Conservation (phyloP, 495 filamentous ascomycete genomes). For the Penicillium mononematosum region DNA sequence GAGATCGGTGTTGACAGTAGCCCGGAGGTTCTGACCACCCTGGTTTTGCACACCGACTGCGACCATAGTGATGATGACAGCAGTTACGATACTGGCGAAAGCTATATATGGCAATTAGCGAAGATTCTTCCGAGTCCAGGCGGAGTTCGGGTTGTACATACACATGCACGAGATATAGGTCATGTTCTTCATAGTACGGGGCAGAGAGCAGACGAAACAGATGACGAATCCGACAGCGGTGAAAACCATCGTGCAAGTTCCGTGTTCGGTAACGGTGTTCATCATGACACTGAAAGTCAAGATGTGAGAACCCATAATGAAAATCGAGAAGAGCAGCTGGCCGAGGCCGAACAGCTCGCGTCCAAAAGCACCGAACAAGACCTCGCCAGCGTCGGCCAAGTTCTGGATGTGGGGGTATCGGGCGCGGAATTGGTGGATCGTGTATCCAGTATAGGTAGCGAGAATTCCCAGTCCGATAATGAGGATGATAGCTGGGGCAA, state of each 20-base stretch:
- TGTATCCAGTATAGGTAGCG: constrained; percentile 50
- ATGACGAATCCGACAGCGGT: constrained; percentile 62
- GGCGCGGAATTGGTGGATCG: constrained; percentile 34
- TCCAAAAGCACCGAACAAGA: constrained; percentile 63
- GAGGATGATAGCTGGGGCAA: constrained; percentile 54
- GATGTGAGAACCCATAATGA: constrained; percentile 73
- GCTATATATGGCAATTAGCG: constrained; percentile 17
- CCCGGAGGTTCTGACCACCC: constrained; percentile 18
- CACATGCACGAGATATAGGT: constrained; percentile 60
- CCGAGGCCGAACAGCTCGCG: constrained; percentile 61
- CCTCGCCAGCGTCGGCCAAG: constrained; percentile 70
- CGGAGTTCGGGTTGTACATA: constrained; percentile 6
- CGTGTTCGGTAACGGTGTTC: constrained; percentile 63
- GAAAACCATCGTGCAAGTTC: constrained; percentile 66
- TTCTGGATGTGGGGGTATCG: constrained; percentile 55
- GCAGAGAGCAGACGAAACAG: constrained; percentile 60
- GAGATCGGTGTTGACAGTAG: constrained; percentile 28
- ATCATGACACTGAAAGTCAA: constrained; percentile 67
- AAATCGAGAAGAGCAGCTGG: constrained; percentile 65
- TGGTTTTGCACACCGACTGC: constrained; percentile 51
- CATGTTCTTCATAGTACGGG: constrained; percentile 61
- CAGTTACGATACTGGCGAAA: constrained; percentile 64
- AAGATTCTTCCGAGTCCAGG: background rate
- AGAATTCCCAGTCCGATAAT: constrained; percentile 61
- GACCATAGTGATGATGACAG: constrained; percentile 72